These are phyloP conservation scores for Suillus subluteus DNA, from an alignment of 768 basidiomycete species.

Conservation along the genomic window DNA sequence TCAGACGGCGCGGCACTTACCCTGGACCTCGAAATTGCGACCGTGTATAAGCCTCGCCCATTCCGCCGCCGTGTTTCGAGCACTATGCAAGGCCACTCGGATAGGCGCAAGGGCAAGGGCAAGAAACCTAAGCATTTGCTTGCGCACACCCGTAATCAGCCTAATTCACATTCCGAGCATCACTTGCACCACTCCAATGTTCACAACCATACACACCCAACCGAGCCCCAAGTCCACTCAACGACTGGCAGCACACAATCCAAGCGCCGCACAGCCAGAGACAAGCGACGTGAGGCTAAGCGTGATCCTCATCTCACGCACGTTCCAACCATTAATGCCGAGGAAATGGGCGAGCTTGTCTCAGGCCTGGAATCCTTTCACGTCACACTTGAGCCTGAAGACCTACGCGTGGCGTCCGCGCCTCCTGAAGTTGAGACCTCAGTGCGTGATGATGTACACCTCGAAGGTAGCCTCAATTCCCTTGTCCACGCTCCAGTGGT, in stretches of 20 bases:
- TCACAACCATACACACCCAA: not conserved
- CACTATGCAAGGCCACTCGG: slow-evolving; percentile 17
- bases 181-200: slow-evolving; percentile 8
- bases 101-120: slow-evolving; percentile 24
- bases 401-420: slow-evolving; percentile 11
- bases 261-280: slow-evolving; percentile 51
- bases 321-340: slow-evolving; percentile 14
- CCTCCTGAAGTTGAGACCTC: slow-evolving; percentile 28
- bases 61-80: slow-evolving; percentile 48
- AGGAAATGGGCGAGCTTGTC: slow-evolving; percentile 28
- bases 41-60: slow-evolving; percentile 77
- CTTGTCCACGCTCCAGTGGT: not conserved
- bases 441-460: slow-evolving; percentile 11
- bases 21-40: slow-evolving; percentile 66
- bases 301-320: slow-evolving; percentile 23
- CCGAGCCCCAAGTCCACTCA: slow-evolving; percentile 8
- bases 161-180: slow-evolving; percentile 9
- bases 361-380: slow-evolving; percentile 38
- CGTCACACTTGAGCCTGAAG: slow-evolving; percentile 30
- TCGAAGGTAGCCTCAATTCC: not conserved
- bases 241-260: slow-evolving; percentile 21
- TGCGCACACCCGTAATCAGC: slow-evolving; percentile 26
- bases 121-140: slow-evolving; percentile 37
- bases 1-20: slow-evolving; percentile 38
- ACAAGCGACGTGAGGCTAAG: slow-evolving; percentile 56